Evolutionary conservation across 2,329 filamentous ascomycete species (phyloP).

Genomic region (Colletotrichum simmondsii): DNA sequence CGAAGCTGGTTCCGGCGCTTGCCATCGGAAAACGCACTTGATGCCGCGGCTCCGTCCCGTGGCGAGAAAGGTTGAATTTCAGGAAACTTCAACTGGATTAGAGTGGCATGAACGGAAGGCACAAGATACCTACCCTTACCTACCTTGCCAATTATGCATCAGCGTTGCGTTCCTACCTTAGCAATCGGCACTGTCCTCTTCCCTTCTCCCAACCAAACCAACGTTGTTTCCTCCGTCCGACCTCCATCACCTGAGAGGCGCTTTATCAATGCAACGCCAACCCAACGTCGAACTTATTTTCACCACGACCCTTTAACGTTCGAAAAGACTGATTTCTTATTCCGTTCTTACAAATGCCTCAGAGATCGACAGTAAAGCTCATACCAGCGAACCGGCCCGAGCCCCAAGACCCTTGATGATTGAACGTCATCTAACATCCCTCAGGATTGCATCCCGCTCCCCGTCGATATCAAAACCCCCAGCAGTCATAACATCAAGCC

Average conservation of each 20-base stretch:
- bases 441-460: slow-evolving; percentile 15
- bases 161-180: background rate
- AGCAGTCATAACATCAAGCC: background rate
- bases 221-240: background rate
- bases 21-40: background rate
- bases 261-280: background rate
- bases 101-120: background rate
- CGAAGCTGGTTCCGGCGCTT: slow-evolving; percentile 18
- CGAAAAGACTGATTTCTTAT: background rate
- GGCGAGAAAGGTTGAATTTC: background rate
- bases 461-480: background rate
- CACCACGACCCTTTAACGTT: background rate
- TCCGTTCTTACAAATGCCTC: background rate
- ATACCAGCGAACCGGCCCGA: slow-evolving; percentile 19
- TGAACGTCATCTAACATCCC: background rate
- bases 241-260: background rate
- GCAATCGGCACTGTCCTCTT: slow-evolving; percentile 4
- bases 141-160: no score
- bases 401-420: slow-evolving; percentile 1
- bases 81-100: background rate
- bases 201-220: background rate
- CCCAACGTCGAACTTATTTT: background rate
- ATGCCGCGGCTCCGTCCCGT: background rate
- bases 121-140: background rate
- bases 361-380: slow-evolving; percentile 12